phyloP scores from a whole-genome alignment of 176 grass and related monocot genomes.

The Oryza glumipatula region DNA sequence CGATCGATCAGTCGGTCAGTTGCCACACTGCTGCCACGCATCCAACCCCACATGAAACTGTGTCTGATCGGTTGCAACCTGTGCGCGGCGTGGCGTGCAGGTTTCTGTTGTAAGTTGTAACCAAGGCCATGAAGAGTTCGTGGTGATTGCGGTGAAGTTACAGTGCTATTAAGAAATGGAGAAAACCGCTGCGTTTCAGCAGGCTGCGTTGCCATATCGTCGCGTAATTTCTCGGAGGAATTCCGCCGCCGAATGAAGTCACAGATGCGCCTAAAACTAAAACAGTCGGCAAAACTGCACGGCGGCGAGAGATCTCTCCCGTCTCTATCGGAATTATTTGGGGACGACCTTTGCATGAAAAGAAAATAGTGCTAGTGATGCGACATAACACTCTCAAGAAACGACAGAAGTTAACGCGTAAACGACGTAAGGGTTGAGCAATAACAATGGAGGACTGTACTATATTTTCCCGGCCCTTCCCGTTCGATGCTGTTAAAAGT shows the following conservation, averaged over 20 bases:
- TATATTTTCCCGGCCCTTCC: no score
- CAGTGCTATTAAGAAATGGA: background rate
- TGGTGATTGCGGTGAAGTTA: background rate
- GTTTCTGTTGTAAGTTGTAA: background rate
- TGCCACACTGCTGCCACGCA: background rate
- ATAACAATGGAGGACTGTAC: no score
- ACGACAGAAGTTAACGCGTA: background rate
- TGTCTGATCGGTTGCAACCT: background rate
- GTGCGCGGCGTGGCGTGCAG: no score
- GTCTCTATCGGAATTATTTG: background rate
- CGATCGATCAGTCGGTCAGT: background rate
- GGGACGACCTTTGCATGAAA: background rate
- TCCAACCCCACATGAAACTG: background rate
- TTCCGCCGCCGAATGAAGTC: background rate
- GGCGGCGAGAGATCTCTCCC: background rate
- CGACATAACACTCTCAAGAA: background rate
- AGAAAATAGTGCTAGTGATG: background rate
- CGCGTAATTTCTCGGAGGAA: background rate
- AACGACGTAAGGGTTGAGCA: no score
- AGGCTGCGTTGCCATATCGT: background rate
- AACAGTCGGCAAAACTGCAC: background rate
- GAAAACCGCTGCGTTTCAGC: background rate
- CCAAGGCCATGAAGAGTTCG: no score
- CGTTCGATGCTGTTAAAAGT: no score
- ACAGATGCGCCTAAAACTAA: background rate